These are phyloP conservation scores for Fraxinus anomala DNA, from an alignment of 257 asterid species.

Conservation along the genomic window DNA sequence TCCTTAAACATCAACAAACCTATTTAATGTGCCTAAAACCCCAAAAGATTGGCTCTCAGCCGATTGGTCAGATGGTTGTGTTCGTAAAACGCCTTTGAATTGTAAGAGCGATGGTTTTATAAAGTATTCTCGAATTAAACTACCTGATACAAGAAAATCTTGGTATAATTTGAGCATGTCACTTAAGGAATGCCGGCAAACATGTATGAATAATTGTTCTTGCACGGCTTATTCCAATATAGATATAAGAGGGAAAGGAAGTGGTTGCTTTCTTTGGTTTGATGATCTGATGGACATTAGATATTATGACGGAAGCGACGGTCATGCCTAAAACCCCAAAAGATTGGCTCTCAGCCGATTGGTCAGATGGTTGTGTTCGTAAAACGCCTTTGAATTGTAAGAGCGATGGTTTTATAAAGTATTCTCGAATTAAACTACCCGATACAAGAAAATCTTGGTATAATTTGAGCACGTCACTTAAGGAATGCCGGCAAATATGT, in stretches of 20 bases:
- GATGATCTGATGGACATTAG: slow-evolving; percentile 4
- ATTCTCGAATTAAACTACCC: slow-evolving; percentile 23
- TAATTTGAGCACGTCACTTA: slow-evolving; percentile 14
- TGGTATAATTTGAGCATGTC: slow-evolving; percentile 23
- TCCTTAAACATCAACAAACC: too few species aligned
- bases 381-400: slow-evolving; percentile 21
- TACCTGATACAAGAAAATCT: slow-evolving; percentile 24
- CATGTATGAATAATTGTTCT: slow-evolving; percentile 21
- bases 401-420: slow-evolving; percentile 22
- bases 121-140: slow-evolving; percentile 18
- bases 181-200: slow-evolving; percentile 13
- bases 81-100: slow-evolving; percentile 19
- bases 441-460: slow-evolving; percentile 25
- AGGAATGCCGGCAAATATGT: slow-evolving; percentile 19
- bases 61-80: slow-evolving; percentile 27
- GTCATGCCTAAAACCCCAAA: slow-evolving; percentile 19
- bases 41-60: slow-evolving; percentile 16
- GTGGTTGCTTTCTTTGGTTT: slow-evolving; percentile 28
- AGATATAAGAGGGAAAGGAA: slow-evolving; percentile 8
- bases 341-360: slow-evolving; percentile 22
- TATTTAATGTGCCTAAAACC: slow-evolving; percentile 23
- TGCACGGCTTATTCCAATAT: slow-evolving; percentile 26
- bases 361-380: slow-evolving; percentile 25
- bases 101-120: slow-evolving; percentile 25
- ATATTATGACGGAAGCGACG: background rate